Base-by-base conservation (phyloP, 805 yeast genomes). In the Tetrapisispora nanseiensis region DNA sequence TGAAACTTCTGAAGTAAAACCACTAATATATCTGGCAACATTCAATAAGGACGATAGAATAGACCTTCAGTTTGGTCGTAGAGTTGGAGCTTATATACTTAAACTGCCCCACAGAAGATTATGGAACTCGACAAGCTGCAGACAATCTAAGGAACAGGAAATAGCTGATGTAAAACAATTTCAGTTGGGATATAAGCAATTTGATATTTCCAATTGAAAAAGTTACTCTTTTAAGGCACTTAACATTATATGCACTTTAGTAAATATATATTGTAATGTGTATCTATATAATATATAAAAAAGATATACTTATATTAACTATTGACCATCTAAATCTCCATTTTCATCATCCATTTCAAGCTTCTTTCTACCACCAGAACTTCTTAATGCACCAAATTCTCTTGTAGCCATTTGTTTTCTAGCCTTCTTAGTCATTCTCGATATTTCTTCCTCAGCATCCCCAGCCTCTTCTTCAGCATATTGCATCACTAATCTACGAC, bases 401-500 rank as follows among this genome's bases (percentile, higher is more conserved):
- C 82, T 77, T 5, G 83, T 72, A n/a, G 78, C 82, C 13, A 80
- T 86, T 67, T 90, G 97, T 52, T 74, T 78, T 59, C 72, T 74
- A 28, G 86, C 95, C 68, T 83, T 87, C 51, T 72, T 74, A 11
- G 95, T 89, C 95, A 92, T 84, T 60, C 80, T 78, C 30, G 80
- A 87, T 50, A 90, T 87, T 63, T 89, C 95, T 40, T 76, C 90
- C 62, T 92, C 97, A 12, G 86, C 95, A 60, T 85, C 77, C 33
- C 71, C 81, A 26, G 89, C 75, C 41, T 82, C 95, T 46, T 74
- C 76, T 56, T 86, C 82, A 13, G 97, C 98, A 56, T 75, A 89
- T 59, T 90, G 94, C 80, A 92, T 79, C 11, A 90, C 95, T 50
- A 92, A 70, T 50, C 96, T 75, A 68, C 98, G 82, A 27, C 98